These are phyloP conservation scores for Suillus subaureus DNA, from an alignment of 768 basidiomycete species.

Conservation along the genomic window DNA sequence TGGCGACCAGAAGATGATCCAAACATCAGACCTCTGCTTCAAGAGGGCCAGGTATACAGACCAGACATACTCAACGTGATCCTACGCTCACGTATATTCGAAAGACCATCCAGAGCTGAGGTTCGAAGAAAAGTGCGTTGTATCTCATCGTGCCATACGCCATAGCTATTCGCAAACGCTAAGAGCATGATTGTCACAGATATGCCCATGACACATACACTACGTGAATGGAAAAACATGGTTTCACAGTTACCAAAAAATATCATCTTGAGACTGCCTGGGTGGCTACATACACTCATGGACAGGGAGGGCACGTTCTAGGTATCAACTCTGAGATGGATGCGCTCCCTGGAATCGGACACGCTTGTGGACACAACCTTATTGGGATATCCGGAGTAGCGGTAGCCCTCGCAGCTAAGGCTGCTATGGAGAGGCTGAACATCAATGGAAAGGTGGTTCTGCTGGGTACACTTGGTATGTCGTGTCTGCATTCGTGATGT, in stretches of 20 bases:
- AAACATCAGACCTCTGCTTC: constrained; percentile 25
- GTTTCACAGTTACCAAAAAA: constrained; percentile 59
- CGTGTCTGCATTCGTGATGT: not conserved
- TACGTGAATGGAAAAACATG: constrained; percentile 60
- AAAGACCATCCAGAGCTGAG: constrained; percentile 70
- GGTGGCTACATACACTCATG: constrained; percentile 61
- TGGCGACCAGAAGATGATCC: constrained; percentile 44
- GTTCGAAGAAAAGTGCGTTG: constrained; percentile 64
- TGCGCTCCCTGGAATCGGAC: constrained; percentile 52
- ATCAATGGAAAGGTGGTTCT: constrained; percentile 65
- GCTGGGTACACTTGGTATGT: constrained; percentile 69
- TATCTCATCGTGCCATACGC: not conserved
- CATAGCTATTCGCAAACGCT: not conserved
- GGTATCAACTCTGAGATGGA: constrained; percentile 80
- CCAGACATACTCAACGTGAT: constrained; percentile 61
- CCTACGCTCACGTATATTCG: not conserved
- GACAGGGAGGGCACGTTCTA: constrained; percentile 62
- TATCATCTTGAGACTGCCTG: constrained; percentile 68
- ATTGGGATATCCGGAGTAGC: too few relatives aligned
- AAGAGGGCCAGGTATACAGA: constrained; percentile 44
- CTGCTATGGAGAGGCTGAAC: constrained; percentile 56
- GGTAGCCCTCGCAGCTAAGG: constrained; percentile 45
- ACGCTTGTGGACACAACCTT: constrained; percentile 46
- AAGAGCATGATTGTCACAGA: constrained; percentile 35
- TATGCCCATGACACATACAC: constrained; percentile 72